A percentile compares a stretch with the other conserved stretches of the same genome.
Conservation (phyloP, 495 filamentous ascomycete species). For the Peziza echinospora region DNA sequence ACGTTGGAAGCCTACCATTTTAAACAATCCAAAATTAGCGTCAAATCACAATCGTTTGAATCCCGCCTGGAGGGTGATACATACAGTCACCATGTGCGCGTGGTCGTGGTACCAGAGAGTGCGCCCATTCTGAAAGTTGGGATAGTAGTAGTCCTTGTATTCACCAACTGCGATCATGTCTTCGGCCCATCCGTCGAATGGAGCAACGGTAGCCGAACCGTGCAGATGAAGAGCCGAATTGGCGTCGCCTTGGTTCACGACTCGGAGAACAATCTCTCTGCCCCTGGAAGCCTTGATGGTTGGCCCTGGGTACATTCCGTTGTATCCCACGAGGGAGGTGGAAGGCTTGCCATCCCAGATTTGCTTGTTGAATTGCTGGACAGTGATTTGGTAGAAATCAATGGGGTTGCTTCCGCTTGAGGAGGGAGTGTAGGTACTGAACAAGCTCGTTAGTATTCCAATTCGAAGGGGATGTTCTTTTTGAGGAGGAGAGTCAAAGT, state of each 20-base stretch:
- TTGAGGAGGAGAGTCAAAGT: too few species aligned
- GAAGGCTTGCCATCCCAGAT: constrained; percentile 27
- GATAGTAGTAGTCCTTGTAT: constrained; percentile 41
- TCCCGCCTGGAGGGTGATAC: background rate
- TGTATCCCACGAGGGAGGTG: constrained; percentile 28
- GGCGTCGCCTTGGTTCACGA: constrained; percentile 28
- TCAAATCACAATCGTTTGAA: background rate
- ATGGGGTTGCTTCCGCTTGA: constrained; percentile 13
- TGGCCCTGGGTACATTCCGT: constrained; percentile 33
- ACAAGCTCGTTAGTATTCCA: background rate
- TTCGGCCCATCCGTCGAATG: constrained; percentile 35
- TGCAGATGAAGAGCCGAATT: constrained; percentile 30
- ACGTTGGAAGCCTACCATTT: constrained; percentile 28
- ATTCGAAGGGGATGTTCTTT: background rate
- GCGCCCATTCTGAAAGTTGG: constrained; percentile 29
- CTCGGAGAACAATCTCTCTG: constrained; percentile 26
- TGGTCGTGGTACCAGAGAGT: constrained; percentile 41
- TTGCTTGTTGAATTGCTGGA: constrained; percentile 25
- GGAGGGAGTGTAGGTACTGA: background rate
- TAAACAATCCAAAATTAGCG: background rate
- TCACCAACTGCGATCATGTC: constrained; percentile 27
- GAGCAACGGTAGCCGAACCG: constrained; percentile 27
- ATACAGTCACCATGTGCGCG: constrained; percentile 16
- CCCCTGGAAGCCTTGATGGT: constrained; percentile 27
- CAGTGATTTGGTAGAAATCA: constrained; percentile 29